Evolutionary conservation across 2,329 filamentous ascomycete genomes (phyloP).

Genomic region (Venturia asperata): DNA sequence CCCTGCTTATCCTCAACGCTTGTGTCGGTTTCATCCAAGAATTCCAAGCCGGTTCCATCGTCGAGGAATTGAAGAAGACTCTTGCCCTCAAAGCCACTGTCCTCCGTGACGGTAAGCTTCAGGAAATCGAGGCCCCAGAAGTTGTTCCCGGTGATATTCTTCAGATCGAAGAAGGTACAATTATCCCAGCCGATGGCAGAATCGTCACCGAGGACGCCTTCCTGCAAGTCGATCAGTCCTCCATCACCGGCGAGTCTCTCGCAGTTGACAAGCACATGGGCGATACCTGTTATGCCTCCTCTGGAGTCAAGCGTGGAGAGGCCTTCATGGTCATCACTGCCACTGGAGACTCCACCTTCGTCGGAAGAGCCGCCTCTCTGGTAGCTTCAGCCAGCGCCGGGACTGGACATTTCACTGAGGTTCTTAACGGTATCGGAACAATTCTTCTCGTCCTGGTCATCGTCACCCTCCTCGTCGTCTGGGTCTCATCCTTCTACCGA

Average conservation of each 20-base stretch:
- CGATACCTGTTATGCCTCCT: constrained; percentile 78
- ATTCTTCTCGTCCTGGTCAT: constrained; percentile 74
- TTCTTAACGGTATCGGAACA: constrained; percentile 79
- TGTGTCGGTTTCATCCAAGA: constrained; percentile 82
- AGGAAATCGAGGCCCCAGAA: constrained; percentile 74
- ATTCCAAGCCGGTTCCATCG: constrained; percentile 82
- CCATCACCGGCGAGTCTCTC: constrained; percentile 86
- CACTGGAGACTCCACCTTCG: constrained; percentile 84
- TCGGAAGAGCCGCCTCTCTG: constrained; percentile 79
- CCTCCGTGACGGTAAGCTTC: constrained; percentile 68
- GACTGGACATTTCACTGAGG: constrained; percentile 82
- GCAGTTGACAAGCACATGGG: constrained; percentile 81
- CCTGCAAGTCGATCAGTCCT: constrained; percentile 85
- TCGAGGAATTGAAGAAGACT: constrained; percentile 86
- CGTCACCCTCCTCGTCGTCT: constrained; percentile 72
- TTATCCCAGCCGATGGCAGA: constrained; percentile 81
- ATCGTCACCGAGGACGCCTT: constrained; percentile 78
- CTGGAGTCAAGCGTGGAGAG: constrained; percentile 83
- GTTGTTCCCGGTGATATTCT: constrained; percentile 88
- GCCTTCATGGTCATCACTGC: constrained; percentile 74
- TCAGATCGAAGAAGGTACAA: constrained; percentile 83
- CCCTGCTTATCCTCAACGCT: constrained; percentile 68
- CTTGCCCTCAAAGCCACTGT: constrained; percentile 82
- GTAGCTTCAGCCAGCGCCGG: constrained; percentile 69
- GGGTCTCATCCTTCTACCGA: constrained; percentile 82